phyloP scores from a whole-genome alignment of 352 stramenopile species.

The Peronosclerospora sorghi region DNA sequence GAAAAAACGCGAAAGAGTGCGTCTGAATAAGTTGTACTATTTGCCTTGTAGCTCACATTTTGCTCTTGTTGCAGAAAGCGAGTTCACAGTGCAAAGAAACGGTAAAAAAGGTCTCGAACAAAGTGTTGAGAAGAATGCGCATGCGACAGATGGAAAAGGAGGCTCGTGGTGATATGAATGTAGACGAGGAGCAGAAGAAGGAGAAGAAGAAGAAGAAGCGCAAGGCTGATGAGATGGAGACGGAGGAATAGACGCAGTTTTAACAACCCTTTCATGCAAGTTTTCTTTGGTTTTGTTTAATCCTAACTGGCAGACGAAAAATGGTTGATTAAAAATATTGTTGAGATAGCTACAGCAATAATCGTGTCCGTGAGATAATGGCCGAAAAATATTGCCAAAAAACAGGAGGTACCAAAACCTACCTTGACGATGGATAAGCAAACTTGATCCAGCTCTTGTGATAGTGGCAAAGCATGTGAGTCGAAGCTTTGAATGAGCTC shows the following conservation, averaged over 20 bases:
- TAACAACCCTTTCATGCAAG: not conserved
- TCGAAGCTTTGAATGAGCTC: no score
- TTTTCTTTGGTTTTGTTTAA: not conserved
- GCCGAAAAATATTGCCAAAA: no score
- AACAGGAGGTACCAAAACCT: no score
- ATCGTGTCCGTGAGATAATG: no score
- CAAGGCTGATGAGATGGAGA: constrained; percentile 45
- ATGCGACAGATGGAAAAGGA: constrained; percentile 49
- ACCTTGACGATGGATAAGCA: no score
- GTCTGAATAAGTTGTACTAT: not conserved
- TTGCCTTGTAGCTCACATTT: not conserved
- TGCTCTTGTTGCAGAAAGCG: constrained; percentile 28
- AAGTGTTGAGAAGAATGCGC: constrained; percentile 58
- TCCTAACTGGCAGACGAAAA: not conserved
- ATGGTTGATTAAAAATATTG: no score
- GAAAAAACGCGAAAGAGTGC: constrained; percentile 61
- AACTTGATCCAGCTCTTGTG: no score
- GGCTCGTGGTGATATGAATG: constrained; percentile 29
- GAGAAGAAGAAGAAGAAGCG: constrained; percentile 12
- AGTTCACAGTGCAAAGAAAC: constrained; percentile 26
- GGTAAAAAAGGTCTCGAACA: constrained; percentile 67
- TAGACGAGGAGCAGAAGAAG: constrained; percentile 21
- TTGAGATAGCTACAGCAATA: no score
- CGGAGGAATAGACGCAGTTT: constrained; percentile 26
- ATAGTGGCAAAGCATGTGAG: no score